Percentiles rank a stretch among this genome's conserved stretches.
Evolutionary conservation across 768 basidiomycete species (phyloP).

Genomic region (Xerocomus brunneocitrinus): DNA sequence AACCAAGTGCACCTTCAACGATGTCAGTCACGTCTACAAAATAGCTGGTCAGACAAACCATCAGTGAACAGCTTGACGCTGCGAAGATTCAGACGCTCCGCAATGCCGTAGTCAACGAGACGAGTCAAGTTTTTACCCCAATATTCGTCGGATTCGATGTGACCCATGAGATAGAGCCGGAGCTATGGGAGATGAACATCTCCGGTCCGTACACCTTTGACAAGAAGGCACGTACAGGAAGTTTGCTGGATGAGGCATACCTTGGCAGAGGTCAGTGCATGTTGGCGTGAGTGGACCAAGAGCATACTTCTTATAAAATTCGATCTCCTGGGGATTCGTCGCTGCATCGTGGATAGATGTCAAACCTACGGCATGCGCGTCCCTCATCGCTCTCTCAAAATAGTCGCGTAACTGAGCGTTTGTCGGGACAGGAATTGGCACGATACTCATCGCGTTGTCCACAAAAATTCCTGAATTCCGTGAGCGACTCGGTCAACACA

Average conservation of each 20-base stretch:
- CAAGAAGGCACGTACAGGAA: constrained; percentile 52
- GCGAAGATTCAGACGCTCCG: constrained; percentile 51
- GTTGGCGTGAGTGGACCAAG: not conserved
- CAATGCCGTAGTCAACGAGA: constrained; percentile 53
- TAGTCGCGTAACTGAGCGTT: constrained; percentile 53
- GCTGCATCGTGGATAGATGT: constrained; percentile 86
- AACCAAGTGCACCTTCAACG: constrained; percentile 73
- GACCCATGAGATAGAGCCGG: constrained; percentile 60
- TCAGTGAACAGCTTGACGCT: constrained; percentile 76
- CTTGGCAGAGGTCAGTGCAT: constrained; percentile 35
- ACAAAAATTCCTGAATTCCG: constrained; percentile 58
- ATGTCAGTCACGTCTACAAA: constrained; percentile 2
- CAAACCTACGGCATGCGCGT: constrained; percentile 75
- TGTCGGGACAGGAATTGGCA: constrained; percentile 62
- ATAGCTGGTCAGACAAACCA: constrained; percentile 36
- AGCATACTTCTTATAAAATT: constrained; percentile 62
- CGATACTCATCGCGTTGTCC: constrained; percentile 82
- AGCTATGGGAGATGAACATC: constrained; percentile 34
- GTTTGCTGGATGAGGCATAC: constrained; percentile 57
- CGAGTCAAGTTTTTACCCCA: constrained; percentile 63
- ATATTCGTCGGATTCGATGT: constrained; percentile 48
- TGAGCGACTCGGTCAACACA: not conserved
- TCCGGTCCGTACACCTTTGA: not conserved
- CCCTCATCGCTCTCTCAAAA: constrained; percentile 57
- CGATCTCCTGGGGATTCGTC: constrained; percentile 44